A percentile compares a stretch with the other conserved stretches of the same genome.
Evolutionary conservation across 345 rosid genomes (phyloP).

Genomic region (Toxicodendron radicans): DNA sequence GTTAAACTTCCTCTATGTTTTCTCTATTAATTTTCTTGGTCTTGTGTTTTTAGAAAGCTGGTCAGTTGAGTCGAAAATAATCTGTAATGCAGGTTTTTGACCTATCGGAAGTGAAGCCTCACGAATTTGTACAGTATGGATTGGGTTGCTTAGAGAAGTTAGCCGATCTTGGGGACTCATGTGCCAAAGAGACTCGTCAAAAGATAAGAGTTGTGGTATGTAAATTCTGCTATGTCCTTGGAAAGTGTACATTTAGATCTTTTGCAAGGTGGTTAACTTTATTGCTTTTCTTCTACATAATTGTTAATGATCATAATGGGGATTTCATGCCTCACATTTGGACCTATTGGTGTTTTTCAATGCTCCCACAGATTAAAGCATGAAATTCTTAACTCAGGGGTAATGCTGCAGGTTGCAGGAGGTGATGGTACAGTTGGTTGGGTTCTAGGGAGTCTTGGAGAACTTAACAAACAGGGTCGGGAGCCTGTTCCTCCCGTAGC

Average conservation of each 20-base stretch:
- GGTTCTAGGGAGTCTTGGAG: constrained; percentile 86
- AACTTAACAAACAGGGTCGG: constrained; percentile 50
- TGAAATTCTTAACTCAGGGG: constrained; percentile 17
- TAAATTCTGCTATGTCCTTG: background rate
- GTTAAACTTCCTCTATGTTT: background rate
- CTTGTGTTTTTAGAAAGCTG: background rate
- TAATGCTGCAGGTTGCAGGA: constrained; percentile 83
- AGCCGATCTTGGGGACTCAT: constrained; percentile 63
- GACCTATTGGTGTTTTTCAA: background rate
- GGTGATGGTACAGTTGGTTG: constrained; percentile 99
- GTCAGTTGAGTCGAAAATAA: constrained; percentile 7
- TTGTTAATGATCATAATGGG: background rate
- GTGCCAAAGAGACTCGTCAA: constrained; percentile 81
- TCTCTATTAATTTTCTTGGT: constrained; percentile 1
- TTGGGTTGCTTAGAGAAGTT: constrained; percentile 78
- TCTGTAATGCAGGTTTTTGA: constrained; percentile 70
- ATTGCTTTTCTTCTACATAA: background rate
- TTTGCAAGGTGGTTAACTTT: background rate
- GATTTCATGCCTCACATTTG: background rate
- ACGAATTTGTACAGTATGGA: constrained; percentile 76
- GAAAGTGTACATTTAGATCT: background rate
- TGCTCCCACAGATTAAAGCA: background rate
- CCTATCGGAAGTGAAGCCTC: constrained; percentile 72
- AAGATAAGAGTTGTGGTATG: constrained; percentile 85
- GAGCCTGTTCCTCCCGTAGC: constrained; percentile 83